Base-by-base conservation (phyloP, 768 basidiomycete species). In the Macrolepiota albuminosa region DNA sequence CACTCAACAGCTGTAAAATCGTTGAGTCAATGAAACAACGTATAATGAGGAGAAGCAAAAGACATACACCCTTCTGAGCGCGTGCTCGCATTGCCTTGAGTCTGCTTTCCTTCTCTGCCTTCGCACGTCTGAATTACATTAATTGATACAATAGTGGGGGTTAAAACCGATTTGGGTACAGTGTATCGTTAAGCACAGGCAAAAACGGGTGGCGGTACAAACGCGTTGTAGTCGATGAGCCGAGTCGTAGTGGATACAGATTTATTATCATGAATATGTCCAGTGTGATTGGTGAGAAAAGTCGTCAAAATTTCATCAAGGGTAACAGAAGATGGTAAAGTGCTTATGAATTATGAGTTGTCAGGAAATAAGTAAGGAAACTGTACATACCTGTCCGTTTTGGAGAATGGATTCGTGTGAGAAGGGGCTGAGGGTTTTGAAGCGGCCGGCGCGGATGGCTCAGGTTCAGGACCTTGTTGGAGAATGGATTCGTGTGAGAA, bases 1-100 rank as follows among this genome's bases (percentile, higher is more conserved):
- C 86, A 29, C 76, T 84, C 64, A 89, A 64, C 47, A 87, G 70
- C 83, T 86, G 63, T 18, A 52, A 34, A 39, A 31, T 53, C 40
- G 13, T 34, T 8, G 14, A 29, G 40, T 54, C 37, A 51, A 21
- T 8, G 52, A 8, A 31, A 34, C 16, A 26, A 34, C 3, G 21
- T 11, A 8, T 11, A 52, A 31, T 16, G 8, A 31, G 39, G 42
- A 57, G 42, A 60, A 60, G 52, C 24, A 24, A 31, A 37, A 45
- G 5, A 77, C 85, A 66, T 72, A 91, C 84, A 63, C 91, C 91
- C 73, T 88, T 93, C 80, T 80, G 81, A 6, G 85, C 88, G 43
- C 91, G 82, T 59, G 81, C 86, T 68, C 82, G 76, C 84, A 93
- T 84, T 3, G 86, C 89, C 70, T 81, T 85, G 61, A 83, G 70